A percentile compares a stretch with the other conserved stretches of the same genome.
Conservation (phyloP, 306 rosid genomes). For the Malus sieversii region DNA sequence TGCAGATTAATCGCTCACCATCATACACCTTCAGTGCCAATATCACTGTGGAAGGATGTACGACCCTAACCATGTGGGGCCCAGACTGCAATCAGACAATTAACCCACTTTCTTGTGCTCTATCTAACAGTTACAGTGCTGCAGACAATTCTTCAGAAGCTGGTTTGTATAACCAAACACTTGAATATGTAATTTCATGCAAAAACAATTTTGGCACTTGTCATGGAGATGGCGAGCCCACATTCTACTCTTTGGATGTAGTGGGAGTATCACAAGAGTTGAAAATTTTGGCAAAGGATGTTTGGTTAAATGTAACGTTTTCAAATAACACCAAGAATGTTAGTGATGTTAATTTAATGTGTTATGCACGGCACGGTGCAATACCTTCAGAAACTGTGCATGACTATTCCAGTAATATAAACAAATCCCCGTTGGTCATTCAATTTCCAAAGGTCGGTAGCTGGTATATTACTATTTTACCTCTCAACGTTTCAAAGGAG, state of each 20-base stretch:
- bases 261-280: slow-evolving; percentile 57
- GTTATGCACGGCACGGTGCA: slow-evolving; percentile 79
- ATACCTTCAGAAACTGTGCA: slow-evolving; percentile 58
- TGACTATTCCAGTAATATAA: slow-evolving; percentile 64
- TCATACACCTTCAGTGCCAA: slow-evolving; percentile 67
- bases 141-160: slow-evolving; percentile 20
- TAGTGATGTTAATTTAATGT: slow-evolving; percentile 42
- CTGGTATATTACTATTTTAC: slow-evolving; percentile 55
- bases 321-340: slow-evolving; percentile 28
- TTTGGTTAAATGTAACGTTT: slow-evolving; percentile 39
- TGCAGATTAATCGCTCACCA: slow-evolving; percentile 72
- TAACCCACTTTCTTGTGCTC: slow-evolving; percentile 60
- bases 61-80: slow-evolving; percentile 58
- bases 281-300: slow-evolving; percentile 42
- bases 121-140: slow-evolving; percentile 26
- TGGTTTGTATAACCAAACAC: slow-evolving; percentile 26
- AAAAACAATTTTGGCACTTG: slow-evolving; percentile 52
- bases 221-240: slow-evolving; percentile 44
- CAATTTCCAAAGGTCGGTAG: slow-evolving; percentile 66
- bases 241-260: slow-evolving; percentile 57
- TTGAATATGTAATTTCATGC: slow-evolving; percentile 42
- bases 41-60: slow-evolving; percentile 77
- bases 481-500: slow-evolving; percentile 41
- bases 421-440: slow-evolving; percentile 49
- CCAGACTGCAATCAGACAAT: slow-evolving; percentile 75